Conservation (phyloP, 2,329 filamentous ascomycete species). For the Periconia macrospinosa region DNA sequence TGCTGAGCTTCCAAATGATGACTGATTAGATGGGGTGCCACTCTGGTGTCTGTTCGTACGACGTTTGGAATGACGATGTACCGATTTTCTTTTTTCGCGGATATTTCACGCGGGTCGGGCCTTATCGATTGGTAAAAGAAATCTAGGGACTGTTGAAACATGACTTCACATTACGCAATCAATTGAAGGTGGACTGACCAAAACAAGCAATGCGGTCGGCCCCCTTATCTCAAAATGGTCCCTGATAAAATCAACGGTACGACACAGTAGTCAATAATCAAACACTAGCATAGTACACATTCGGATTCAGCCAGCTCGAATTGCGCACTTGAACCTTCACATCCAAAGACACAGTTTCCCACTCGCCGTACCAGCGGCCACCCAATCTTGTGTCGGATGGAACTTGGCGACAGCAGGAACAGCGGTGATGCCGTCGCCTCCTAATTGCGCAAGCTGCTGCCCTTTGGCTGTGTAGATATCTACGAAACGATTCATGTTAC, state of each 20-base stretch:
- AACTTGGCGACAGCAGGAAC: conserved; percentile 92
- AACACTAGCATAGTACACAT: background rate
- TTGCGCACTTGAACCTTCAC: conserved; percentile 46
- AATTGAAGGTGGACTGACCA: background rate
- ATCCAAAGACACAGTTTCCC: conserved; percentile 93
- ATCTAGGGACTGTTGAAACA: background rate
- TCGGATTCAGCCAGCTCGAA: background rate
- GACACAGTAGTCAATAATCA: background rate
- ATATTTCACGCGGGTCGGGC: no score
- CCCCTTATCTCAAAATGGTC: no score
- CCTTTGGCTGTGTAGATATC: conserved; percentile 84
- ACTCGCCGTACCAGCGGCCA: conserved; percentile 86
- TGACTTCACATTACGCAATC: background rate
- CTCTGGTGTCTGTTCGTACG: background rate
- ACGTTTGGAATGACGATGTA: background rate
- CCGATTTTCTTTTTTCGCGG: no score
- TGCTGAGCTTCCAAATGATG: background rate
- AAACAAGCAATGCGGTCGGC: background rate
- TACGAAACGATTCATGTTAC: conserved; percentile 97
- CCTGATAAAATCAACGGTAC: no score
- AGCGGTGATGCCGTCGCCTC: conserved; percentile 87
- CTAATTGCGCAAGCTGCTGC: conserved; percentile 84
- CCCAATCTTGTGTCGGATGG: conserved; percentile 86
- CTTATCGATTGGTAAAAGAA: background rate
- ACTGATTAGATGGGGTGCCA: background rate